Percentiles rank a stretch among this genome's conserved stretches.
These are phyloP conservation scores for Mortierella sp. DNA, from an alignment of 371 early-diverging fungal genomes.

Conservation along the genomic window DNA sequence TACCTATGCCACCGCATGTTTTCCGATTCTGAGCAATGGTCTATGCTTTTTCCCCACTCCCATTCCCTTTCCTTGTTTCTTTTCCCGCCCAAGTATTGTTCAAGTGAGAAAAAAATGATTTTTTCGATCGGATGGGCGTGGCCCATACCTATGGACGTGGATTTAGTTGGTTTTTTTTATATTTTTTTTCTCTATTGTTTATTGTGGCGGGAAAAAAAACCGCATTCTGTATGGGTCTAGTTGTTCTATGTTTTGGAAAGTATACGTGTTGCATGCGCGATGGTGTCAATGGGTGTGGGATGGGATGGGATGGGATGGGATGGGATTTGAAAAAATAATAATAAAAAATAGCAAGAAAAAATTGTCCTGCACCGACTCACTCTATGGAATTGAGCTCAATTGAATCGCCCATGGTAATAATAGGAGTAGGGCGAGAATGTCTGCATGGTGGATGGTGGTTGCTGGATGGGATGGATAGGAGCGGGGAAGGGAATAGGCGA, in stretches of 20 bases:
- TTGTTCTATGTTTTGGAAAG: not conserved
- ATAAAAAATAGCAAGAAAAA: too few relatives aligned
- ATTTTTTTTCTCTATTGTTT: not conserved
- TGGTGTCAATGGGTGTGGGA: not conserved
- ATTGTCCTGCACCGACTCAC: too few relatives aligned
- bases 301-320: not conserved
- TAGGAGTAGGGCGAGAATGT: too few relatives aligned
- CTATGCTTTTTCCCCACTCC: not conserved
- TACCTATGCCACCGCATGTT: not conserved
- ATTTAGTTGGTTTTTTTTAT: not conserved
- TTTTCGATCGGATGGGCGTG: not conserved
- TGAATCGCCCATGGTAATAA: too few relatives aligned
- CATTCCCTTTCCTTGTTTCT: not conserved
- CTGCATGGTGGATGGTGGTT: too few relatives aligned
- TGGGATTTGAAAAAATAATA: not conserved
- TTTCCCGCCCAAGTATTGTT: not conserved
- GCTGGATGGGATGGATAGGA: too few relatives aligned
- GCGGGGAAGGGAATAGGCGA: too few relatives aligned
- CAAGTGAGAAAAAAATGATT: not conserved
- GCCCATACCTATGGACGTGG: not conserved
- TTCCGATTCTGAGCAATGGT: slow-evolving; percentile 12
- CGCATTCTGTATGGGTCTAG: not conserved
- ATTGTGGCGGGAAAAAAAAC: slow-evolving; percentile 3
- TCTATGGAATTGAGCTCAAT: too few relatives aligned
- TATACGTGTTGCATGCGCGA: not conserved